Percentiles rank a stretch among this genome's conserved stretches.
These are phyloP conservation scores for Dimocarpus longan DNA, from an alignment of 345 rosid genomes.

Conservation along the genomic window DNA sequence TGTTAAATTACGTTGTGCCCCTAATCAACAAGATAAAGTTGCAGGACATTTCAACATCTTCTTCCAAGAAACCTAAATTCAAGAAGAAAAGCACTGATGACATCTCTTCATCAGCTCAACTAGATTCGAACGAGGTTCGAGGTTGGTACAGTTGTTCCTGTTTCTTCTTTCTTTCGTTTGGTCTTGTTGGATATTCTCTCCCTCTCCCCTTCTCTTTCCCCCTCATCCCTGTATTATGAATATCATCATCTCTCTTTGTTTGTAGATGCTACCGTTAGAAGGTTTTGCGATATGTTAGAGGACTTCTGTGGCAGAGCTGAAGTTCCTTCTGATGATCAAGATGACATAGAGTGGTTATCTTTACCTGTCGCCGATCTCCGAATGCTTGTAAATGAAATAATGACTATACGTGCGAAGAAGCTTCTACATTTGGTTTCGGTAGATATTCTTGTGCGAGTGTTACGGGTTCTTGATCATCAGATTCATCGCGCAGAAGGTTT, in stretches of 20 bases:
- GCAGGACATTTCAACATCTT: slow-evolving; percentile 69
- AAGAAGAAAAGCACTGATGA: slow-evolving; percentile 69
- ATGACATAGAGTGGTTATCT: slow-evolving; percentile 81
- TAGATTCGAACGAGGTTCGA: slow-evolving; percentile 68
- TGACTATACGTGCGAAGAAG: slow-evolving; percentile 71
- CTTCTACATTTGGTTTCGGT: slow-evolving; percentile 88
- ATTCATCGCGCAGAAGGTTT: slow-evolving; percentile 98
- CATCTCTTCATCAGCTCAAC: slow-evolving; percentile 39
- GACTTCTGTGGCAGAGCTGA: slow-evolving; percentile 86
- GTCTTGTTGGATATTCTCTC: slow-evolving; percentile 11
- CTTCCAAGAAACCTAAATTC: slow-evolving; percentile 66
- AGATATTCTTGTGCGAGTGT: slow-evolving; percentile 70
- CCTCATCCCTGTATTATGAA: slow-evolving; percentile 6
- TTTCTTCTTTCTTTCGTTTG: slow-evolving; percentile 4
- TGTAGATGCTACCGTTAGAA: slow-evolving; percentile 64
- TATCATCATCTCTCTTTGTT: slow-evolving; percentile 15
- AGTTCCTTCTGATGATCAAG: slow-evolving; percentile 77
- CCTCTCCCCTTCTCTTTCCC: slow-evolving; percentile 15
- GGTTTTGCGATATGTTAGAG: slow-evolving; percentile 76
- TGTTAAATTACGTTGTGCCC: slow-evolving; percentile 21
- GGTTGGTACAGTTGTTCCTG: slow-evolving; percentile 44
- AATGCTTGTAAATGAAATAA: slow-evolving; percentile 76
- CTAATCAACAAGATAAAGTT: slow-evolving; percentile 29
- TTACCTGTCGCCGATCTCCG: slow-evolving; percentile 70
- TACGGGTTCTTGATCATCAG: slow-evolving; percentile 85